These are phyloP conservation scores for Candida coleopterorum DNA, from an alignment of 805 yeast genomes.

Conservation along the genomic window DNA sequence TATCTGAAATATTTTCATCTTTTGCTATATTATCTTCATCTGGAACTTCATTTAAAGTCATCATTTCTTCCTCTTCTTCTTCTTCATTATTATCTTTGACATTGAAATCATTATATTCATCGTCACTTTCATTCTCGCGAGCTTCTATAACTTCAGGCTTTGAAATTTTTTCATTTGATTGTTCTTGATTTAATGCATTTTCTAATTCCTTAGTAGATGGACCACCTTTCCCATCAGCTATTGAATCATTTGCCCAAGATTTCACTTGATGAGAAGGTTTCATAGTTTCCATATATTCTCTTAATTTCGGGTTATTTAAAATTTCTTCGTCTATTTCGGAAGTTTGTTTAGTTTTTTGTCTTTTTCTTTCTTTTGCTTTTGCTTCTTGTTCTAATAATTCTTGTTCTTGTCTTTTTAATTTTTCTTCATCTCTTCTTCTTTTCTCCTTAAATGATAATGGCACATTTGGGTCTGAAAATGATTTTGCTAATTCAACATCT, in stretches of 20 bases:
- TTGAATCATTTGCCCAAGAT: slow-evolving; percentile 70
- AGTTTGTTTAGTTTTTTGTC: slow-evolving; percentile 29
- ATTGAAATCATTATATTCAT: slow-evolving; percentile 46
- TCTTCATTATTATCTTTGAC: slow-evolving; percentile 24
- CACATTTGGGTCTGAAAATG: slow-evolving; percentile 78
- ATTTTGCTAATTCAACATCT: slow-evolving; percentile 76
- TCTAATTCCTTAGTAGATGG: slow-evolving; percentile 43
- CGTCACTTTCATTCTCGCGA: slow-evolving; percentile 45
- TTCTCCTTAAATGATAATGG: slow-evolving; percentile 53
- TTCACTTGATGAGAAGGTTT: slow-evolving; percentile 66
- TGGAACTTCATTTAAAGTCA: slow-evolving; percentile 38
- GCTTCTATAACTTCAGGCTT: slow-evolving; percentile 32
- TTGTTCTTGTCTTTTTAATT: slow-evolving; percentile 38
- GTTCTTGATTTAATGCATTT: slow-evolving; percentile 31
- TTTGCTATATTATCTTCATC: slow-evolving; percentile 23
- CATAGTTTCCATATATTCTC: slow-evolving; percentile 80
- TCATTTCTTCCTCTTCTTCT: slow-evolving; percentile 43
- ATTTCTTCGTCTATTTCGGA: slow-evolving; percentile 55
- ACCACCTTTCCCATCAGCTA: slow-evolving; percentile 42
- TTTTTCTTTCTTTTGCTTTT: slow-evolving; percentile 33
- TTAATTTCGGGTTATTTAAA: slow-evolving; percentile 58
- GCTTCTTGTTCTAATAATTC: slow-evolving; percentile 34
- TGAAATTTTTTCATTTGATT: slow-evolving; percentile 9
- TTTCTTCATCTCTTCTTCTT: slow-evolving; percentile 42
- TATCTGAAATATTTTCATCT: slow-evolving; percentile 59